phyloP scores from a whole-genome alignment of 768 basidiomycete species.

The Saitozyma sp. region DNA sequence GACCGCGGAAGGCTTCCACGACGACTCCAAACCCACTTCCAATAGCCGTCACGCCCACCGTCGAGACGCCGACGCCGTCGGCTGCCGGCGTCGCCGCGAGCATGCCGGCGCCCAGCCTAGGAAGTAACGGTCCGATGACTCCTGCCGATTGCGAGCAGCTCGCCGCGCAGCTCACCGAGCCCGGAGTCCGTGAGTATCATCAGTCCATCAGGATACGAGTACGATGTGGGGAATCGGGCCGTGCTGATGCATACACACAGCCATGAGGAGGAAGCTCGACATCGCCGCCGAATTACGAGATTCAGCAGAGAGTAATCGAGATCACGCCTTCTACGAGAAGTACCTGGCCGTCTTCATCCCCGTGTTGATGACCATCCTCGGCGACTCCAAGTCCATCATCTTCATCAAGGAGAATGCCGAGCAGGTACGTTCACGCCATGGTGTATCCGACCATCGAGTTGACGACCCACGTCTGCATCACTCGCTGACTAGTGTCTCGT shows the following conservation, averaged over 20 bases:
- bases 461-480: neutral
- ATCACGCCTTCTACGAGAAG: slow-evolving; percentile 42
- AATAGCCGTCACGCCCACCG: slow-evolving; percentile 11
- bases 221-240: no score
- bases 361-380: slow-evolving; percentile 33
- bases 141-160: slow-evolving; percentile 48
- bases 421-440: slow-evolving; percentile 40
- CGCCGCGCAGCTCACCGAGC: slow-evolving; percentile 45
- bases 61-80: slow-evolving; percentile 29
- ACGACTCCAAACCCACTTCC: slow-evolving; percentile 12
- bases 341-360: slow-evolving; percentile 47
- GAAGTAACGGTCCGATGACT: slow-evolving; percentile 39
- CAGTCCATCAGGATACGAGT: neutral
- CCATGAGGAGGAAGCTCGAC: slow-evolving; percentile 24
- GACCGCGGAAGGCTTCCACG: slow-evolving; percentile 42
- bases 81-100: slow-evolving; percentile 20
- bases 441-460: neutral
- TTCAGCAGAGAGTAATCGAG: slow-evolving; percentile 46
- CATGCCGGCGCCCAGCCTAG: slow-evolving; percentile 30
- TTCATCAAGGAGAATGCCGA: slow-evolving; percentile 53
- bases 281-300: slow-evolving; percentile 48
- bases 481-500: slow-evolving; percentile 31
- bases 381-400: slow-evolving; percentile 51
- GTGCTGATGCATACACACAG: slow-evolving; percentile 8
- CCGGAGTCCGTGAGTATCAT: slow-evolving; percentile 28